phyloP scores from a whole-genome alignment of 352 stramenopile species.

The Phytophthora sp. region DNA sequence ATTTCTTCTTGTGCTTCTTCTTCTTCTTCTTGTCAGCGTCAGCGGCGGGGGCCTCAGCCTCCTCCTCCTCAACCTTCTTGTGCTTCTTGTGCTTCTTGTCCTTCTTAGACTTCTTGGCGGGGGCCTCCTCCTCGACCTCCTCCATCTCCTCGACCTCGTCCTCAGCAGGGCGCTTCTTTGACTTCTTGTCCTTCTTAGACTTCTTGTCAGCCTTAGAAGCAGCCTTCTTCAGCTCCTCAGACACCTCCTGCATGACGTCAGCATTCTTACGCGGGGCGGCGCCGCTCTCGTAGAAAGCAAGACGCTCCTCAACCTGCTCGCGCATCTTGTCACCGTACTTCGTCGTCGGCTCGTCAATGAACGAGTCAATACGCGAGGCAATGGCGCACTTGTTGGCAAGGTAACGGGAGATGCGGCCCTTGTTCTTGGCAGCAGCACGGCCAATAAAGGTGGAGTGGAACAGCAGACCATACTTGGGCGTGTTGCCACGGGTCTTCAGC shows the following conservation, averaged over 20 bases:
- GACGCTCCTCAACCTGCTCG: conserved; percentile 99
- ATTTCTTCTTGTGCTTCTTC: conserved; percentile 86
- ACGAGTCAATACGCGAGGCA: conserved; percentile 99
- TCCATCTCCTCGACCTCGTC: conserved; percentile 64
- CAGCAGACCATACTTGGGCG: conserved; percentile 99
- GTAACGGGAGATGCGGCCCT: conserved; percentile 99
- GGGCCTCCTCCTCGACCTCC: conserved; percentile 64
- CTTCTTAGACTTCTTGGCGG: conserved; percentile 88
- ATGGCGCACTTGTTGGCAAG: conserved; percentile 99
- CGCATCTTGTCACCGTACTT: conserved; percentile 99
- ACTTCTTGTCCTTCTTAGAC: conserved; percentile 77
- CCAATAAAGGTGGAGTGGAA: conserved; percentile 99
- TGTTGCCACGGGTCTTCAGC: conserved; percentile 99
- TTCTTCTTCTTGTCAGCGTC: conserved; percentile 78
- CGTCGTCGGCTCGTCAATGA: conserved; percentile 95
- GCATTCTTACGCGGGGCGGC: conserved; percentile 98
- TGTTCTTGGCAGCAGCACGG: conserved; percentile 99
- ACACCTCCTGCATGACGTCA: conserved; percentile 98
- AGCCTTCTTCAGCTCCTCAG: conserved; percentile 85
- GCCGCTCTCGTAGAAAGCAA: conserved; percentile 99
- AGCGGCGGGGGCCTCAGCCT: conserved; percentile 9
- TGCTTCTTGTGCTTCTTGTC: conserved; percentile 72
- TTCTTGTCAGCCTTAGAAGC: conserved; percentile 59
- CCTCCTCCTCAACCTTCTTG: conserved; percentile 43
- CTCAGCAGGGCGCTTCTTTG: conserved; percentile 82